Base-by-base conservation (phyloP, 1,284 basidiomycete species). In the Microbotryum saponariae region DNA sequence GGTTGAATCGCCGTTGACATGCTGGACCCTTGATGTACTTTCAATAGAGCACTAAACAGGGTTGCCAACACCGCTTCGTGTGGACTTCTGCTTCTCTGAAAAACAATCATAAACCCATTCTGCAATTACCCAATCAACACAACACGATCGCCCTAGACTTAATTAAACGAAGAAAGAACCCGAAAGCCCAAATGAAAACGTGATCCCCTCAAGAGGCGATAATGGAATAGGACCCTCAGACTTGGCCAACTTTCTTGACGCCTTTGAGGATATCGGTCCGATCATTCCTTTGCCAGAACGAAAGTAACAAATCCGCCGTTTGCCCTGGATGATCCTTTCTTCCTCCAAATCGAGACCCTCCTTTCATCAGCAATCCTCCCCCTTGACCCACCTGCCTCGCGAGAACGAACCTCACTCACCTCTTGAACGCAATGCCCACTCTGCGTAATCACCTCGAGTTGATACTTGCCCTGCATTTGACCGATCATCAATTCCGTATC, bases 401-500 rank as follows among this genome's bases (percentile, higher is more conserved):
- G 3, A 33, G n/a, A 54, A 29, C 27, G 27, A 33, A 16, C 20
- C 18, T 14, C 20, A 70, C 81, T 58, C 62, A 89, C 91, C 81
- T 97, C 93, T 59, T 97, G 94, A 50, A 98, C 75, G 77, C 94
- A 88, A 73, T 98, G 94, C 0, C 94, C 94, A 0, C 91, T 90
- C 23, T 85, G 85, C 4, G 83, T 82, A 65, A 96, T 82, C 29
- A 97, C 91, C 25, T 84, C 85, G 71, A 97, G 82, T 76, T 97
- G 94, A 77, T 97, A 97, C 75, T 97, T 97, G 61, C 93, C 73
- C 64, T 77, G 77, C 94, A 98, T 97, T 76, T 98, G 94, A 0
- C 92, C 96, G 54, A 98, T 93, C 88, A 96, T 97, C 48, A 98
- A 81, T 67, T 90, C 86, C 68, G 84, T 87, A 74, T 98, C 96